These are phyloP conservation scores for Chlorophyllum brunneum DNA, from an alignment of 768 basidiomycete genomes.

Conservation along the genomic window DNA sequence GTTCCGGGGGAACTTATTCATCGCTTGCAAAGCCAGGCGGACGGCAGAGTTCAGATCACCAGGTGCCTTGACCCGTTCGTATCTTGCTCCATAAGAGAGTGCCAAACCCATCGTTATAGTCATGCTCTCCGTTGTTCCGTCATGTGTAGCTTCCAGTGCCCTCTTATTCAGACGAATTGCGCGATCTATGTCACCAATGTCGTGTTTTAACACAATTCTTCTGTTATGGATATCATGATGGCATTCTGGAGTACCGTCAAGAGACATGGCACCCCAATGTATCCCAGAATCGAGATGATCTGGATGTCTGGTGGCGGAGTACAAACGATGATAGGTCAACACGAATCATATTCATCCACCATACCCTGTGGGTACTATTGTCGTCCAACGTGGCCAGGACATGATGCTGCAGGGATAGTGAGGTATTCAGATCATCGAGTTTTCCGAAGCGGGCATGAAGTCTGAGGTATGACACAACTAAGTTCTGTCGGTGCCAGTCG, in stretches of 20 bases:
- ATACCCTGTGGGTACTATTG: background rate
- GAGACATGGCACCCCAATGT: background rate
- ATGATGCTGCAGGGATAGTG: conserved; percentile 6
- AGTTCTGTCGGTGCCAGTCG: conserved; percentile 14
- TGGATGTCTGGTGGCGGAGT: background rate
- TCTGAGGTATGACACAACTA: conserved; percentile 1
- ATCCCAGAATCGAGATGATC: background rate
- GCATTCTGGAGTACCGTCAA: background rate
- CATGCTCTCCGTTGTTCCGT: background rate
- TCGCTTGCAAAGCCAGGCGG: background rate
- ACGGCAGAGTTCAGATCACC: background rate
- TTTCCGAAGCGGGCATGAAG: conserved; percentile 8
- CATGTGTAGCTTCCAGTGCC: background rate
- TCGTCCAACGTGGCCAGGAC: conserved; percentile 2
- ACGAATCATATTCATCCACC: conserved; percentile 12
- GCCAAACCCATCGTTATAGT: background rate
- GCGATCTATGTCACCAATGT: background rate
- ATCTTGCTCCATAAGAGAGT: background rate
- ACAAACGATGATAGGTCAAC: conserved; percentile 5
- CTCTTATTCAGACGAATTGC: background rate
- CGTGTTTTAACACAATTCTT: background rate
- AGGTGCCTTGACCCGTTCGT: background rate
- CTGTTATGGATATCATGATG: conserved; percentile 9
- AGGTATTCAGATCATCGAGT: conserved; percentile 10
- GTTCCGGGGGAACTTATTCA: background rate